Percentiles rank a stretch among this genome's conserved stretches.
Conservation (phyloP, 257 asterid species). For the Thymus quinquecostatus region DNA sequence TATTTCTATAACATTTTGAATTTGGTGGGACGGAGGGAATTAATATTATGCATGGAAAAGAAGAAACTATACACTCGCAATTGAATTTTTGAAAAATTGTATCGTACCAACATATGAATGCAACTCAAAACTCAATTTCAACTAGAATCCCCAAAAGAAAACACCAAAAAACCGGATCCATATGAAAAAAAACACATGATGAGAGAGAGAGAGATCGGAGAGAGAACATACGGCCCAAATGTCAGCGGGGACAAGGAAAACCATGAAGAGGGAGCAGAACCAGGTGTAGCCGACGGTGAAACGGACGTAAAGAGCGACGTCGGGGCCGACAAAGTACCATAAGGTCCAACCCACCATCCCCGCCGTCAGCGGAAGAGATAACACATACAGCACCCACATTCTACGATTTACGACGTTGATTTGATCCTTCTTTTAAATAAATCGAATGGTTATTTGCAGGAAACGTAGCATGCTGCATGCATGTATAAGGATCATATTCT, state of each 20-base stretch:
- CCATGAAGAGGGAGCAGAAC: conserved; percentile 75
- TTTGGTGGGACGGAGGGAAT: no score
- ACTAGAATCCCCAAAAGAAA: neutral
- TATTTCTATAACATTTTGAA: no score
- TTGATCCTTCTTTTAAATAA: no score
- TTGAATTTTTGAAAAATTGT: neutral
- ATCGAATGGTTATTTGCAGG: no score
- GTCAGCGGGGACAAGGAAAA: conserved; percentile 81
- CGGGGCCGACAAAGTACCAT: conserved; percentile 71
- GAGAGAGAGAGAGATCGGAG: neutral
- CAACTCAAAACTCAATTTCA: neutral
- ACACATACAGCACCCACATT: conserved; percentile 76
- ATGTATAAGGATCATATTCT: no score
- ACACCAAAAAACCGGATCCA: conserved; percentile 3
- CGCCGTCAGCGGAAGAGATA: conserved; percentile 71
- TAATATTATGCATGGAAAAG: no score
- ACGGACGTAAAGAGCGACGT: conserved; percentile 67
- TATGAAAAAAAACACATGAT: neutral
- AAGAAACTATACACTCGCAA: neutral
- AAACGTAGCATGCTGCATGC: no score
- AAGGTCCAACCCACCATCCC: conserved; percentile 72
- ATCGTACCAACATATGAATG: neutral
- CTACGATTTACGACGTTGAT: no score
- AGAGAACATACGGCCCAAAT: conserved; percentile 71
- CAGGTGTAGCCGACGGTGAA: conserved; percentile 77